phyloP scores from a whole-genome alignment of 768 basidiomycete genomes.

The Hysterangium stoloniferum region DNA sequence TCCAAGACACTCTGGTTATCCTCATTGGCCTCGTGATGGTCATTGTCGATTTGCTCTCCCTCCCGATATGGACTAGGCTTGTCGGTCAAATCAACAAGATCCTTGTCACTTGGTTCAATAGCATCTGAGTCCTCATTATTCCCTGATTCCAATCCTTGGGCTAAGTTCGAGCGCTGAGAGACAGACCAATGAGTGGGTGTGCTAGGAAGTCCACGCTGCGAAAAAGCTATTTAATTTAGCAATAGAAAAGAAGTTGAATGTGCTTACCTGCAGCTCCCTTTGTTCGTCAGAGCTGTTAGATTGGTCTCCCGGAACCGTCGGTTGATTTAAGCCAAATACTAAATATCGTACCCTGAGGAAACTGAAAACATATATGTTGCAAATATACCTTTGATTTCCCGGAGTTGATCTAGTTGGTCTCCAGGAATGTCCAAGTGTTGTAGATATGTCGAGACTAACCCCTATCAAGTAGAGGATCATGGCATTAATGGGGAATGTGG shows the following conservation, averaged over 20 bases:
- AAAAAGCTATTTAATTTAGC: too few species aligned
- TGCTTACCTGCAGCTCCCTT: too few species aligned
- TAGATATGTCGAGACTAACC: not conserved
- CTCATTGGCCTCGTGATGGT: not conserved
- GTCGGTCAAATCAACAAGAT: too few species aligned
- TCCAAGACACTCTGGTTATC: not conserved
- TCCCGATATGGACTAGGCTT: too few species aligned
- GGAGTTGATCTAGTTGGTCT: not conserved
- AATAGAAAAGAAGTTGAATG: too few species aligned
- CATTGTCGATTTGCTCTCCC: too few species aligned
- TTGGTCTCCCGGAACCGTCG: too few species aligned
- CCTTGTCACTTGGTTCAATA: too few species aligned
- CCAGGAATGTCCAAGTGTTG: not conserved
- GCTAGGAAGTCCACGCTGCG: not conserved
- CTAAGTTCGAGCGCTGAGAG: not conserved
- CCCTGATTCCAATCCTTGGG: too few species aligned
- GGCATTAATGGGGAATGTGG: too few species aligned
- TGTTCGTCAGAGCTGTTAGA: too few species aligned
- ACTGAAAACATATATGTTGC: not conserved
- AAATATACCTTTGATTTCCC: not conserved
- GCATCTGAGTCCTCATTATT: not conserved
- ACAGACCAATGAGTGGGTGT: constrained; percentile 10
- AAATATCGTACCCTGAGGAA: not conserved
- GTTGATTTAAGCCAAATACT: not conserved
- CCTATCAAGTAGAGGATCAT: too few species aligned